Conservation (phyloP, 139 green algal species). For the Pedinophyceae sp. region DNA sequence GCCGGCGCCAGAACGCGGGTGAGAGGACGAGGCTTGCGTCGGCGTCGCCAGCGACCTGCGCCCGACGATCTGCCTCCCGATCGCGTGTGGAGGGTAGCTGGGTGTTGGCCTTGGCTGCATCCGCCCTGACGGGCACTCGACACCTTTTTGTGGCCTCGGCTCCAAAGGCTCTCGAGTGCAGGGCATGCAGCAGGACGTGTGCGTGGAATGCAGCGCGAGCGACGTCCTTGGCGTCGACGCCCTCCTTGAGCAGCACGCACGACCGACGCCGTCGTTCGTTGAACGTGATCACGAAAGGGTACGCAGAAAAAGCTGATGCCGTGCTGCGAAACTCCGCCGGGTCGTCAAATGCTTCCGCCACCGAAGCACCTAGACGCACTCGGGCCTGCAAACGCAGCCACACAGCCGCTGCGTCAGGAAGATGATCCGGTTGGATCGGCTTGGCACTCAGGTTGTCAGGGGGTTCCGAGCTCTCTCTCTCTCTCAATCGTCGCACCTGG, state of each 20-base stretch:
- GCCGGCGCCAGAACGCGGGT: too few relatives aligned
- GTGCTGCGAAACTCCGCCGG: conserved; percentile 30
- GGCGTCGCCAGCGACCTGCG: too few relatives aligned
- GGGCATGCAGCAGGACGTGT: conserved; percentile 43
- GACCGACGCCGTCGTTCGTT: not conserved
- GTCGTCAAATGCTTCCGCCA: conserved; percentile 43
- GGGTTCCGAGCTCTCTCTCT: conserved; percentile 7
- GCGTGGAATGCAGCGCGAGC: conserved; percentile 51
- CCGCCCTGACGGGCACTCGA: too few relatives aligned
- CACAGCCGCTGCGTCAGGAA: too few relatives aligned
- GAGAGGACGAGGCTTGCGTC: too few relatives aligned
- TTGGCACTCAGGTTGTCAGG: not conserved
- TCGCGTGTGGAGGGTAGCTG: too few relatives aligned
- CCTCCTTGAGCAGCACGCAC: conserved; percentile 46
- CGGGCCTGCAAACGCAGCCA: conserved; percentile 12
- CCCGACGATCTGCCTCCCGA: too few relatives aligned
- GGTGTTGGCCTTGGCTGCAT: too few relatives aligned
- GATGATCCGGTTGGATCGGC: too few relatives aligned
- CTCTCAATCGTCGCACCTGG: too few relatives aligned
- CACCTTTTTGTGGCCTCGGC: too few relatives aligned
- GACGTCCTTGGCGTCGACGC: conserved; percentile 23
- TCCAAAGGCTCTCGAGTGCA: too few relatives aligned
- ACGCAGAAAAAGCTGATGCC: conserved; percentile 1
- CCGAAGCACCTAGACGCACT: conserved; percentile 41
- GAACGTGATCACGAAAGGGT: not conserved